Percentiles rank a stretch among this genome's conserved stretches.
Conservation (phyloP, 306 rosid species). For the Quercus robur region DNA sequence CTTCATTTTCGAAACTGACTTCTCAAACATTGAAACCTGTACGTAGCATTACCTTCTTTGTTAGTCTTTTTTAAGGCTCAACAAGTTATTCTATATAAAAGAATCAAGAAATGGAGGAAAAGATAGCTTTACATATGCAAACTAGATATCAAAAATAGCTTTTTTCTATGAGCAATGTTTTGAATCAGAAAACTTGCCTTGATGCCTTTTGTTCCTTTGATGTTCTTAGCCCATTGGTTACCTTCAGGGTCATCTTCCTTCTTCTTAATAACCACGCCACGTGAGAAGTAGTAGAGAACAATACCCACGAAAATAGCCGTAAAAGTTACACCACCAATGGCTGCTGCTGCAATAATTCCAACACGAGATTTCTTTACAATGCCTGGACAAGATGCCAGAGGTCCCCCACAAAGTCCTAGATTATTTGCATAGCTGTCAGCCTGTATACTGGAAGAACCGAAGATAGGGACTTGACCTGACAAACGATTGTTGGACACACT, state of each 20-base stretch:
- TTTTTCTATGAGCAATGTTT: background rate
- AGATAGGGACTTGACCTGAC: constrained; percentile 54
- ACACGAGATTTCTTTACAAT: constrained; percentile 17
- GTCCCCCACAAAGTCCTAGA: constrained; percentile 54
- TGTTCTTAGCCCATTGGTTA: constrained; percentile 80
- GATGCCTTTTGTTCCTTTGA: constrained; percentile 67
- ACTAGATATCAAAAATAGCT: background rate
- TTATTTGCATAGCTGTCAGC: constrained; percentile 47
- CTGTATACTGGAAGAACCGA: background rate
- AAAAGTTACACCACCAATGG: constrained; percentile 60
- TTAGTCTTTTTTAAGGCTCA: background rate
- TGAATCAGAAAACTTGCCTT: constrained; percentile 51
- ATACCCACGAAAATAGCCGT: constrained; percentile 50
- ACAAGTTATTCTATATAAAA: background rate
- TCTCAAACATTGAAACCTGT: constrained; percentile 91
- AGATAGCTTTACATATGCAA: background rate
- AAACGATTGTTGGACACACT: constrained; percentile 56
- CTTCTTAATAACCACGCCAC: constrained; percentile 48
- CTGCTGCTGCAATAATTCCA: constrained; percentile 68
- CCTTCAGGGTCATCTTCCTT: constrained; percentile 90
- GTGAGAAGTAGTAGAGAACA: constrained; percentile 57
- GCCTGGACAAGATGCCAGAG: constrained; percentile 17
- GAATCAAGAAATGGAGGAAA: background rate
- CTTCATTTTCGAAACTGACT: constrained; percentile 81
- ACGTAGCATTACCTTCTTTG: constrained; percentile 9